phyloP scores from a whole-genome alignment of 805 yeast species.

The Candida maris region DNA sequence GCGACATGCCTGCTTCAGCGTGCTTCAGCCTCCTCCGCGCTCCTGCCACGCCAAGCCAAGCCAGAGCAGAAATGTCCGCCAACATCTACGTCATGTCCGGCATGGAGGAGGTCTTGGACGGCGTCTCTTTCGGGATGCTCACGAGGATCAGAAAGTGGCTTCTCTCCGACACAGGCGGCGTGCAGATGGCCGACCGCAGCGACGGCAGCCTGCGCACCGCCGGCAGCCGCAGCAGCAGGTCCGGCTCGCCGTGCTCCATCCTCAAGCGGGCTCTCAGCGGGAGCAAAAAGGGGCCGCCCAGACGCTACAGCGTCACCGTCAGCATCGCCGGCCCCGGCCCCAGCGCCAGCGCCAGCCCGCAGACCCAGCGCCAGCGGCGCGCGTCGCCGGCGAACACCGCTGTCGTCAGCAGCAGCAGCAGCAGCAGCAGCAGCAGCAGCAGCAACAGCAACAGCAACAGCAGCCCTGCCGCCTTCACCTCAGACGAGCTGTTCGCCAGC shows the following conservation, averaged over 20 bases:
- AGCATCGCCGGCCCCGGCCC: neutral
- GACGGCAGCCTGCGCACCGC: too few relatives aligned
- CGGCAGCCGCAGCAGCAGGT: too few relatives aligned
- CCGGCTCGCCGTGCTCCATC: too few relatives aligned
- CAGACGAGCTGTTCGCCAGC: neutral
- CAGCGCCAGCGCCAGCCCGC: too few relatives aligned
- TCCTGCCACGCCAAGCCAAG: too few relatives aligned
- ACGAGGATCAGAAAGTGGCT: slow-evolving; percentile 12
- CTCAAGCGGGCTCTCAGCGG: too few relatives aligned
- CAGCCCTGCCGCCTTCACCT: neutral
- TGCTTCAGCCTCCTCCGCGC: too few relatives aligned
- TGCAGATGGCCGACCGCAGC: slow-evolving; percentile 11
- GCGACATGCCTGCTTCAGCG: too few relatives aligned
- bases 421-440: neutral
- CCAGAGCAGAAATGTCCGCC: neutral
- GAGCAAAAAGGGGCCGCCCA: too few relatives aligned
- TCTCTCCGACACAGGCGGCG: slow-evolving; percentile 13
- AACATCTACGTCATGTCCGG: slow-evolving; percentile 3
- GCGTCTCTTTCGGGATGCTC: slow-evolving; percentile 17
- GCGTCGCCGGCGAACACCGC: neutral
- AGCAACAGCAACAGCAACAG: neutral
- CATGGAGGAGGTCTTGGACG: slow-evolving; percentile 12
- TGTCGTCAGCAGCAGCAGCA: neutral
- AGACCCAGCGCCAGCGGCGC: neutral
- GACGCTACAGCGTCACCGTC: too few relatives aligned